Conservation (phyloP, 441 rosid genomes). For the Omphalea diandra region DNA sequence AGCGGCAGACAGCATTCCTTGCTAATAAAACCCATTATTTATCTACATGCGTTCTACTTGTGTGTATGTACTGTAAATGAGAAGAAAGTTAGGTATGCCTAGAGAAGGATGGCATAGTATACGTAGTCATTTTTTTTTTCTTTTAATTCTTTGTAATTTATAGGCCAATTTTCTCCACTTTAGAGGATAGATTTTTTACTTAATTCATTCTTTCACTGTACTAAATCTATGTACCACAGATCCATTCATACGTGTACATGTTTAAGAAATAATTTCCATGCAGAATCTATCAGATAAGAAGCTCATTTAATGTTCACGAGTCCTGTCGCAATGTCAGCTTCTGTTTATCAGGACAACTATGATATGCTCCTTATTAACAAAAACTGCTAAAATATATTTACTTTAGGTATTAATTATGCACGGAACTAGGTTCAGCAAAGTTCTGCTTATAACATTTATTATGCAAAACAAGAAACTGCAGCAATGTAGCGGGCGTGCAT, state of each 20-base stretch:
- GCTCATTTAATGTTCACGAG: not conserved
- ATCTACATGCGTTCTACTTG: not conserved
- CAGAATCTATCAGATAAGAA: not conserved
- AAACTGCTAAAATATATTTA: not conserved
- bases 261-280: conserved; percentile 13
- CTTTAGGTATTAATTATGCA: not conserved
- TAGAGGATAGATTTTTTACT: conserved; percentile 6
- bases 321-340: not conserved
- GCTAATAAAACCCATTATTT: not conserved
- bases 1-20: not conserved
- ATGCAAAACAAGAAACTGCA: too few relatives aligned
- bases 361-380: not conserved
- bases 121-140: conserved; percentile 24
- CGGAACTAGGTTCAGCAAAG: too few relatives aligned
- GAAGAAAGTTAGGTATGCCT: conserved; percentile 20
- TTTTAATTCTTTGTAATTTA: conserved; percentile 30
- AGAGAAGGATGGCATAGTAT: conserved; percentile 14
- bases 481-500: too few relatives aligned
- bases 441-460: too few relatives aligned
- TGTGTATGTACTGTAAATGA: conserved; percentile 27
- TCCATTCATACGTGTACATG: conserved; percentile 12
- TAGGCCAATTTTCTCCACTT: conserved; percentile 1
- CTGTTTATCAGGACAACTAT: not conserved
- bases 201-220: conserved; percentile 26
- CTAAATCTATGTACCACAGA: conserved; percentile 12